phyloP scores from a whole-genome alignment of 1,284 basidiomycete species.

The Peniophora sp. region DNA sequence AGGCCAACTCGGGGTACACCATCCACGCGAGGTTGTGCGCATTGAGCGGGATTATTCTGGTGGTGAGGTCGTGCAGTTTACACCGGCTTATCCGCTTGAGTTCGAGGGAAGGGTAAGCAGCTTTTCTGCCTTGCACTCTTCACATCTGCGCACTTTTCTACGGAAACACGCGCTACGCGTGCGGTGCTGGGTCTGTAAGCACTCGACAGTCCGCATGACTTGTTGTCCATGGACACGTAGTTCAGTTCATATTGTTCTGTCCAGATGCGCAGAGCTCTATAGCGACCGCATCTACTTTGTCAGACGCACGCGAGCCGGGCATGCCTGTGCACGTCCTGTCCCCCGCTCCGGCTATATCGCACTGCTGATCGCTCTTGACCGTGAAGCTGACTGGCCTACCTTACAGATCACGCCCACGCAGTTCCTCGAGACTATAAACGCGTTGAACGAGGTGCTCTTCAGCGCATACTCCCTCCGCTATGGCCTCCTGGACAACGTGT shows the following conservation, averaged over 20 bases:
- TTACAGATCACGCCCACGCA: slow-evolving; percentile 72
- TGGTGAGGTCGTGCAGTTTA: slow-evolving; percentile 76
- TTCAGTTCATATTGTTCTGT: too few species aligned
- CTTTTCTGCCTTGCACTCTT: neutral
- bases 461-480: slow-evolving; percentile 65
- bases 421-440: slow-evolving; percentile 78
- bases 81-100: slow-evolving; percentile 74
- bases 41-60: slow-evolving; percentile 78
- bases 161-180: too few species aligned
- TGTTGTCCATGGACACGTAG: too few species aligned
- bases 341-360: slow-evolving; percentile 3
- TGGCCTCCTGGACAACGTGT: slow-evolving; percentile 57
- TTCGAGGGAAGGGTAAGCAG: slow-evolving; percentile 69
- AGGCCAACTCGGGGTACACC: slow-evolving; percentile 75
- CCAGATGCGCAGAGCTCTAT: too few species aligned
- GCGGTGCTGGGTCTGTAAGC: too few species aligned
- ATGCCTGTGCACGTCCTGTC: slow-evolving; percentile 7
- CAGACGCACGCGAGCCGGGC: too few species aligned
- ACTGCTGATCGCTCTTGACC: neutral
- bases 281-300: too few species aligned
- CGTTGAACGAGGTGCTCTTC: slow-evolving; percentile 75
- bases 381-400: neutral
- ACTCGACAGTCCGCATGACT: too few species aligned
- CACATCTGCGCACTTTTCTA: too few species aligned
- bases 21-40: slow-evolving; percentile 78